Base-by-base conservation (phyloP, 768 basidiomycete species). In the Mrakia blollopis region DNA sequence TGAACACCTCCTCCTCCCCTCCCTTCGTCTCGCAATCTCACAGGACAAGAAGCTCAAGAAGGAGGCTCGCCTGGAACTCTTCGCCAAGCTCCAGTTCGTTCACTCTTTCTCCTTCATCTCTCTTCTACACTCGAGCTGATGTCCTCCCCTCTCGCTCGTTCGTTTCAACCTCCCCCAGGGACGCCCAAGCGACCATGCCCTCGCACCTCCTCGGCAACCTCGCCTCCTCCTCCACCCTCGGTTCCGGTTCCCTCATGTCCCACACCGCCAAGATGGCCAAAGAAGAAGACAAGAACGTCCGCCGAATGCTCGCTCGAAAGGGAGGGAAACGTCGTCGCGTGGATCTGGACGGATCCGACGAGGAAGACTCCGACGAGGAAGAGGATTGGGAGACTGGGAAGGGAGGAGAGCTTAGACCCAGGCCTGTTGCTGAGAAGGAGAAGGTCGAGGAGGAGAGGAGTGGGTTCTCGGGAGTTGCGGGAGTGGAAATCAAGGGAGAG, bases 21-120 rank as follows among this genome's bases (percentile, higher is more conserved):
- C 23, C 57, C n/a, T n/a, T 18, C 57, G 23, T 35, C 63, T 50
- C 23, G 6, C 1, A 9, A 41, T 21, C 61, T 25, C 16, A 21
- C 76, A 94, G 93, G 91, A 93, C 70, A 94, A 94, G 85, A 95
- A 95, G 84, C 85, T 96, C 68, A 93, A 91, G 84, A 92, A 94
- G 82, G 94, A 97, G 81, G 92, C 93, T 78, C 88, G 94, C 63
- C 81, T 88, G 6, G 83, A 86, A 28, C 86, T 97, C 21, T 89
- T 96, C 74, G 88, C 92, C 79, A 93, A 92, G 82, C 86, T 97
- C 78, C 87, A 89, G 94, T 94, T 85, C 79, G 89, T 88, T 47
- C 25, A 3, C 10, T n/a, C n/a, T 37, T 2, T 68, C 74, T 37
- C 39, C 44, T 35, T 39, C 35, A 35, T 75, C 71, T 35, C 18